phyloP scores from a whole-genome alignment of 768 basidiomycete species.

The Mycena haematopus region DNA sequence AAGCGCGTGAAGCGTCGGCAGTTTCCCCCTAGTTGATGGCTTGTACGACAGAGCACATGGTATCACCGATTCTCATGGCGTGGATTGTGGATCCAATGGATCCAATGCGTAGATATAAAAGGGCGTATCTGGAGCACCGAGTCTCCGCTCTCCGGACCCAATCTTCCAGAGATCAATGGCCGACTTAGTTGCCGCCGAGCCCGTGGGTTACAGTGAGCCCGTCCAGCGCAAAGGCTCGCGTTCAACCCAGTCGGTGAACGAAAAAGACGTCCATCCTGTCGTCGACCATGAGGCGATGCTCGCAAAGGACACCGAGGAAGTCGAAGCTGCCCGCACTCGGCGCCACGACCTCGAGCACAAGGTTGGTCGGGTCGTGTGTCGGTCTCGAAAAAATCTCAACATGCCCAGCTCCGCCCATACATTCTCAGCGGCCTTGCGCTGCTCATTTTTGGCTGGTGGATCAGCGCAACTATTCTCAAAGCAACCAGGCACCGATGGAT shows the following conservation, averaged over 20 bases:
- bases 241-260: slow-evolving; percentile 33
- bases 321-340: slow-evolving; percentile 23
- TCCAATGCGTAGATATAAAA: slow-evolving; percentile 3
- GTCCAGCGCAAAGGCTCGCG: slow-evolving; percentile 32
- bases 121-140: not conserved
- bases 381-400: not conserved
- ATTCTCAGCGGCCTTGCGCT: slow-evolving; percentile 59
- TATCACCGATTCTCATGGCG: not conserved
- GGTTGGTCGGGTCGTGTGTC: slow-evolving; percentile 22
- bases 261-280: slow-evolving; percentile 31
- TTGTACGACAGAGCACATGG: slow-evolving; percentile 5
- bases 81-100: slow-evolving; percentile 1
- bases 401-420: slow-evolving; percentile 42
- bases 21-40: not conserved
- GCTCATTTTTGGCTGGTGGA: slow-evolving; percentile 86
- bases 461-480: slow-evolving; percentile 70
- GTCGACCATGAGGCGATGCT: slow-evolving; percentile 35
- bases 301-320: slow-evolving; percentile 33
- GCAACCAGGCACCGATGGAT: slow-evolving; percentile 84
- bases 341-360: slow-evolving; percentile 32
- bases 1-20: not conserved
- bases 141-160: slow-evolving; percentile 22
- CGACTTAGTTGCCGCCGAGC: slow-evolving; percentile 5
- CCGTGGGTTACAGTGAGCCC: slow-evolving; percentile 19
- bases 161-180: slow-evolving; percentile 24